Conservation (phyloP, 2,329 filamentous ascomycete species). For the Claviceps pazoutovae region DNA sequence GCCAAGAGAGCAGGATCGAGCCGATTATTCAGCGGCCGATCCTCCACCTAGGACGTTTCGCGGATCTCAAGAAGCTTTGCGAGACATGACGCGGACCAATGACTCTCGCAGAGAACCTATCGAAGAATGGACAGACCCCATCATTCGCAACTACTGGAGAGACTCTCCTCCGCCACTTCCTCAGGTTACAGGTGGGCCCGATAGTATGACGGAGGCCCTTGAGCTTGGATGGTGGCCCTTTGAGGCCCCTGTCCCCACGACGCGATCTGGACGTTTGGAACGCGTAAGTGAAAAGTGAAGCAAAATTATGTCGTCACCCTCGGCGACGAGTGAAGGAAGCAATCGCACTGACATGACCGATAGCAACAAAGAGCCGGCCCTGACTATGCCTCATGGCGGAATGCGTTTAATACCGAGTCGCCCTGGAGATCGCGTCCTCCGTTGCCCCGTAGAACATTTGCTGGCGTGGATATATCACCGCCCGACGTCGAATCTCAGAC, state of each 20-base stretch:
- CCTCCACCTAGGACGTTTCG: constrained; percentile 3
- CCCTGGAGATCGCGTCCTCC: not conserved
- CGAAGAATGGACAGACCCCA: constrained; percentile 15
- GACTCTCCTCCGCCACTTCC: constrained; percentile 2
- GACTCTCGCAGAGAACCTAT: constrained; percentile 13
- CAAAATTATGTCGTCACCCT: not conserved
- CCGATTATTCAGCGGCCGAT: not conserved
- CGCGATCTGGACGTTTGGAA: not conserved
- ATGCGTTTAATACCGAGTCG: not conserved
- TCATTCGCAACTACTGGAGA: constrained; percentile 12
- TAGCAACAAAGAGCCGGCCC: not conserved
- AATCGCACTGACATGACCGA: not conserved
- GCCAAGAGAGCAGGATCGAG: constrained; percentile 3
- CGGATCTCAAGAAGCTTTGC: constrained; percentile 2
- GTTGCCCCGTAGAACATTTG: not conserved
- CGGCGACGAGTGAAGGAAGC: not conserved
- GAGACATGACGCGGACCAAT: constrained; percentile 11
- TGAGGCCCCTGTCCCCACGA: constrained; percentile 6
- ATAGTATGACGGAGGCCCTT: constrained; percentile 6
- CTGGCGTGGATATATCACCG: not conserved
- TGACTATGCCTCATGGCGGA: not conserved
- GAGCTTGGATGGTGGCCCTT: constrained; percentile 14
- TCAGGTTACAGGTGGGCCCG: not conserved
- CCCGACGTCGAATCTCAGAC: not conserved
- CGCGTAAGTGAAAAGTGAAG: constrained; percentile 1